Base-by-base conservation (phyloP, 78 protist genomes). In the Emiliania huxleyi region DNA sequence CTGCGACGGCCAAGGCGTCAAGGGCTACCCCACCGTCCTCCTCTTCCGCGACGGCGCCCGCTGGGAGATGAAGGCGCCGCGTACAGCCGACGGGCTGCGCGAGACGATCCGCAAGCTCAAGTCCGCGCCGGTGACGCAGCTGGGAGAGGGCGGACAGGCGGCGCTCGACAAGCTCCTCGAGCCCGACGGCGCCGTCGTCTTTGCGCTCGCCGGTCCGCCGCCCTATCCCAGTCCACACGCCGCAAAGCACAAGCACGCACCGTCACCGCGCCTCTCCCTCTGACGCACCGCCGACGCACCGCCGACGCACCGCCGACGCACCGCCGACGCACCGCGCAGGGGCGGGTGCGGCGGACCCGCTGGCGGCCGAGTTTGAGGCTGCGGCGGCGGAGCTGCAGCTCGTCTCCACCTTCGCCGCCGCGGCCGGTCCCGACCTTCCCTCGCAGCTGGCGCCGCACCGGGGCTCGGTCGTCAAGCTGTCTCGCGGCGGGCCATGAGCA, bases 11-110 rank as follows among this genome's bases (percentile, higher is more conserved):
- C 15, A n/a, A 48, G 69, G 69, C 23, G 84, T 91, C 25, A 56
- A 91, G 75, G 93, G 93, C 44, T 91, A 77, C 83, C 93, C 93
- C 15, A 90, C 92, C 21, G 26, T 44, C 38, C 62, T 52, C 62
- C 15, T 52, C 8, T 52, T 52, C 15, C 62, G 62, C 15, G 62
- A 52, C 62, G 62, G 62, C 62, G 15, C 8, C 62, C 62, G 15
- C 29, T 52, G 62, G 62, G 62, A 52, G 15, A 52, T 52, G 62
- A 8, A 52, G 62, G 62, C 62, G 62, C 62, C 8, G 62, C 62
- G 62, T 15, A 52, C 29, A 19, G 15, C 8, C 29, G 62, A 52
- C 29, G 62, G 62, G 29, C 62, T 52, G 62, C 62, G 62, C 62
- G 29, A 52, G 62, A 52, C 62, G 8, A 15, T 52, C 29, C 29